Evolutionary conservation across 331 rosid species (phyloP), one percentile per base, ranked within the genome.

Genomic region (Cydonia oblonga): DNA sequence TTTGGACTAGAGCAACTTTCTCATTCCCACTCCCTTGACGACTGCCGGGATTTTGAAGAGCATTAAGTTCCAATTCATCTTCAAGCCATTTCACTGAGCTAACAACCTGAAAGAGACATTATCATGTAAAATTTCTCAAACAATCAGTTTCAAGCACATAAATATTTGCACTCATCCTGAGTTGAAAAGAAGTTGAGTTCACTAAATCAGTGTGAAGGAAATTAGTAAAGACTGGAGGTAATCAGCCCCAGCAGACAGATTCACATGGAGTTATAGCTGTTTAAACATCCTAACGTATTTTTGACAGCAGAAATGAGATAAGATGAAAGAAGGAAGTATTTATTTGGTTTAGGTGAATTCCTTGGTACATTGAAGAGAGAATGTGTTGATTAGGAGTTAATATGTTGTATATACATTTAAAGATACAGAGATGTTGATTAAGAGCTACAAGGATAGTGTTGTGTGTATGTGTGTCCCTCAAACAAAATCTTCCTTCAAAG

Each of bases 51-150:
- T 89, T 91, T 91, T 91, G 97, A 73, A 95, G 96, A 68, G 98
- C 97, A 85, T 91, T 91, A 80, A 95, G 87, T 78, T 95, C 98
- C 81, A 95, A 79, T 83, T 95, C 98, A 71, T 95, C 98, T 87
- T 95, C 98, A 38, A 95, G 97, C 98, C 98, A 95, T 85, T 95
- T 95, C 71, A 95, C 98, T 1, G 97, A 89, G 84, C 98, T 95
- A 77, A 91, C 98, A 83, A 95, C 97, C 98, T 95, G 69, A 56
- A 30, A 63, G 74, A 69, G 78, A 78, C 23, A 68, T 64, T 67
- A 7, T 64, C 28, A 20, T 11, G 51, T 32, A 33, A 72, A 58
- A 28, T 24, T 66, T 80, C 60, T 29, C 24, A 46, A 16, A 60
- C n/a, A 58, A 66, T 53, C 12, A 46, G 38, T 68, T 69, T 49